Conservation (phyloP, 805 yeast species). For the Helenozyma baotianmanensis region DNA sequence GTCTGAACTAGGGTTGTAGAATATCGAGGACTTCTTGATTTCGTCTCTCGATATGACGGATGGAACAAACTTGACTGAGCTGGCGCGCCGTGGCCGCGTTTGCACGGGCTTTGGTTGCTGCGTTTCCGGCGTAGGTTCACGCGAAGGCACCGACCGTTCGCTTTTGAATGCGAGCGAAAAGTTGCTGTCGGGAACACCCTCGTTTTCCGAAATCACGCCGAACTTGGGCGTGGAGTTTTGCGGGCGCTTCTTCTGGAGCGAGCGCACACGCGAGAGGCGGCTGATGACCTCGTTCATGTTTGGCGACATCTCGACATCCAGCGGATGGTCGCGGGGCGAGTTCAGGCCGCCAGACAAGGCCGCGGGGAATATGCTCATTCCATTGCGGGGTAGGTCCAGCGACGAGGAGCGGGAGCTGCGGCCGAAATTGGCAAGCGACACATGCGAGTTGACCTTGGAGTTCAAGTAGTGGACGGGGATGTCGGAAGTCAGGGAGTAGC, state of each 20-base stretch:
- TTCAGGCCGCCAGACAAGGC: slow-evolving; percentile 8
- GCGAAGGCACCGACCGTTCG: too few species aligned
- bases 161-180: neutral
- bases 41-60: slow-evolving; percentile 15
- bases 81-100: slow-evolving; percentile 15
- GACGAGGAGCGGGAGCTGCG: slow-evolving; percentile 18
- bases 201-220: slow-evolving; percentile 13
- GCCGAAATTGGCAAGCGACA: slow-evolving; percentile 24
- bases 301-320: slow-evolving; percentile 7
- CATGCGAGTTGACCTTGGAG: slow-evolving; percentile 38
- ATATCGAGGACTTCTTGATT: slow-evolving; percentile 19
- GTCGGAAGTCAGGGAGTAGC: slow-evolving; percentile 34
- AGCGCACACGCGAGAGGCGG: slow-evolving; percentile 14
- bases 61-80: slow-evolving; percentile 30
- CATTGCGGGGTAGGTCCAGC: slow-evolving; percentile 16
- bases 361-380: slow-evolving; percentile 5
- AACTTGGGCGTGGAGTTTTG: slow-evolving; percentile 14
- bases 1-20: slow-evolving; percentile 26
- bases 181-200: slow-evolving; percentile 2
- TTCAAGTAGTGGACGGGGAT: slow-evolving; percentile 36
- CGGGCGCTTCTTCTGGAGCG: slow-evolving; percentile 15
- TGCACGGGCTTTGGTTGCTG: neutral
- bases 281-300: slow-evolving; percentile 15
- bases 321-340: slow-evolving; percentile 13
- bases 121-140: too few species aligned